A percentile compares a stretch with the other conserved stretches of the same genome.
phyloP scores from a whole-genome alignment of 768 basidiomycete species.

The Lactifluus rugatus region DNA sequence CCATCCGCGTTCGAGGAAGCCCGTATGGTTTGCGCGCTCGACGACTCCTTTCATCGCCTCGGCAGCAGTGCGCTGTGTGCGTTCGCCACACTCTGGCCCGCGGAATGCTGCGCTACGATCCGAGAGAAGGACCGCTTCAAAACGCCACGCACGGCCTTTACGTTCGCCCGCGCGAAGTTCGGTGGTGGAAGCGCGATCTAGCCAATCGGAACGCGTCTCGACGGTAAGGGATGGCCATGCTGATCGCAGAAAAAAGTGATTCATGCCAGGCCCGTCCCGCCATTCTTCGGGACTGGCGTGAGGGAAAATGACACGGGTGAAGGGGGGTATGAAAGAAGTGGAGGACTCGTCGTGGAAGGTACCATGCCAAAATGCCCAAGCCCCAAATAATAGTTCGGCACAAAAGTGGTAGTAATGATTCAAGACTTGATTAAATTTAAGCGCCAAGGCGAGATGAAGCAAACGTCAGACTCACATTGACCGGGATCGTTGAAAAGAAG shows the following conservation, averaged over 20 bases:
- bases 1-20: constrained; percentile 43
- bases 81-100: constrained; percentile 49
- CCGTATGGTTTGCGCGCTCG: constrained; percentile 36
- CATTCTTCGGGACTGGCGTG: constrained; percentile 50
- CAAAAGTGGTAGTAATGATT: constrained; percentile 83
- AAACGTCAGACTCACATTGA: constrained; percentile 35
- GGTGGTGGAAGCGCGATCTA: constrained; percentile 40
- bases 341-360: constrained; percentile 27
- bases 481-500: constrained; percentile 51
- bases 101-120: constrained; percentile 74
- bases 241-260: constrained; percentile 63
- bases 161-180: constrained; percentile 5
- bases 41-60: constrained; percentile 38
- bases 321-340: constrained; percentile 15
- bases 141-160: constrained; percentile 47
- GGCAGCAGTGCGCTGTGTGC: constrained; percentile 63
- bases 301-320: constrained; percentile 64
- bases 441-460: background rate
- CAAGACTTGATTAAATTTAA: constrained; percentile 35
- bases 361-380: constrained; percentile 66
- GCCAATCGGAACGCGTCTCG: constrained; percentile 64
- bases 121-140: constrained; percentile 57
- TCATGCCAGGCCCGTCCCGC: constrained; percentile 74
- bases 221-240: constrained; percentile 62
- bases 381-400: constrained; percentile 69